These are phyloP conservation scores for Paramecium biaurelia DNA, from an alignment of 73 alveolate genomes.

Conservation along the genomic window DNA sequence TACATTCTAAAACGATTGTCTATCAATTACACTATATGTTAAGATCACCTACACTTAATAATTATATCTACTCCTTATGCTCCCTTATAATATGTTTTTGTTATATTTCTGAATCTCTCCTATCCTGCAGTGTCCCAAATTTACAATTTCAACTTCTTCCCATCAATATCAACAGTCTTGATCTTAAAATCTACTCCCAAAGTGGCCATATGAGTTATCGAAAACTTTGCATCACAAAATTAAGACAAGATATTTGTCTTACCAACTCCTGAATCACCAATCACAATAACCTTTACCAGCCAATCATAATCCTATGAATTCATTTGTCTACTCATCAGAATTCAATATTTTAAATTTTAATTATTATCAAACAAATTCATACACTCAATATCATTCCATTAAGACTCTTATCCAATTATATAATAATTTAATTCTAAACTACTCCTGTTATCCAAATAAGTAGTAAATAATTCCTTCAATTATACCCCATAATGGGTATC, in stretches of 20 bases:
- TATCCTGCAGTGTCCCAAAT: conserved; percentile 68
- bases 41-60: conserved; percentile 41
- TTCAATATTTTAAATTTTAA: background rate
- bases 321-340: conserved; percentile 4
- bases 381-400: background rate
- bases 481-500: background rate
- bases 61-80: conserved; percentile 51
- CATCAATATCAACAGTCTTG: conserved; percentile 68
- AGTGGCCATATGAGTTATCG: conserved; percentile 70
- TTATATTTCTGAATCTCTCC: conserved; percentile 61
- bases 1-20: conserved; percentile 65
- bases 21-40: conserved; percentile 64
- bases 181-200: conserved; percentile 73
- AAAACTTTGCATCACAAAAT: conserved; percentile 68
- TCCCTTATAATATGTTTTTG: conserved; percentile 63
- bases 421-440: background rate
- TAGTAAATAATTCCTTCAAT: conserved; percentile 64
- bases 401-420: background rate
- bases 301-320: conserved; percentile 57
- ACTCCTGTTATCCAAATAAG: conserved; percentile 92
- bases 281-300: conserved; percentile 60
- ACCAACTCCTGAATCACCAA: conserved; percentile 72
- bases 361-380: background rate
- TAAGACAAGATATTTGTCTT: conserved; percentile 64
- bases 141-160: conserved; percentile 66